These are phyloP conservation scores for Tubosaeta sp. DNA, from an alignment of 768 basidiomycete genomes.

Conservation along the genomic window DNA sequence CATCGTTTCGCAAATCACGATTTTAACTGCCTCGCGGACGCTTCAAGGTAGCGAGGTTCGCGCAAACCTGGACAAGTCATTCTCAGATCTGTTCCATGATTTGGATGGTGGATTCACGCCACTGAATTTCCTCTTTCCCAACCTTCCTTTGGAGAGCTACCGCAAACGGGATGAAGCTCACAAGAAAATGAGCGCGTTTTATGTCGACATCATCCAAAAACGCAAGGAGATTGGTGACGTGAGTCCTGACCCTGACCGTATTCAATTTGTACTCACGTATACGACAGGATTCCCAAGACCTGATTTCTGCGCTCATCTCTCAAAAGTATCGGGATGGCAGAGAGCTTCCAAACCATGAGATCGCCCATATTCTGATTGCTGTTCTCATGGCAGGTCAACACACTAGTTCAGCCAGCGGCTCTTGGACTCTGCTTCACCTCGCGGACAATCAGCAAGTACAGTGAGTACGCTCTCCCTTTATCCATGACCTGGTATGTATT, in stretches of 20 bases:
- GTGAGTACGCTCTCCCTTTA: conserved; percentile 41
- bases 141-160: conserved; percentile 88
- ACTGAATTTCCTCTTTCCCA: conserved; percentile 92
- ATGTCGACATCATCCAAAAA: conserved; percentile 77
- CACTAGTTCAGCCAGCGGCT: conserved; percentile 88
- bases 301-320: conserved; percentile 83
- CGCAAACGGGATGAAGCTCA: conserved; percentile 86
- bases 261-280: conserved; percentile 1
- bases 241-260: conserved; percentile 6
- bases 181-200: conserved; percentile 90
- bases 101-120: conserved; percentile 97
- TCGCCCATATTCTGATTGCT: conserved; percentile 98
- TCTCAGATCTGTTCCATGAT: conserved; percentile 80
- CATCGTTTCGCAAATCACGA: conserved; percentile 82
- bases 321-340: conserved; percentile 83
- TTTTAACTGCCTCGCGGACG: conserved; percentile 89
- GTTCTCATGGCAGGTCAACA: conserved; percentile 99
- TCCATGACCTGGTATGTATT: not conserved
- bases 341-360: conserved; percentile 77
- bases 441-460: conserved; percentile 70
- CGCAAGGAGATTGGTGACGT: conserved; percentile 52
- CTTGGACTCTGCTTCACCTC: conserved; percentile 88
- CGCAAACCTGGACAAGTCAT: conserved; percentile 68
- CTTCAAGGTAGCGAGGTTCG: conserved; percentile 93
- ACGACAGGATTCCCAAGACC: conserved; percentile 73